Percentiles rank a stretch among this genome's conserved stretches.
Evolutionary conservation across 768 basidiomycete genomes (phyloP).

Genomic region (Gloeophyllum trabeum): DNA sequence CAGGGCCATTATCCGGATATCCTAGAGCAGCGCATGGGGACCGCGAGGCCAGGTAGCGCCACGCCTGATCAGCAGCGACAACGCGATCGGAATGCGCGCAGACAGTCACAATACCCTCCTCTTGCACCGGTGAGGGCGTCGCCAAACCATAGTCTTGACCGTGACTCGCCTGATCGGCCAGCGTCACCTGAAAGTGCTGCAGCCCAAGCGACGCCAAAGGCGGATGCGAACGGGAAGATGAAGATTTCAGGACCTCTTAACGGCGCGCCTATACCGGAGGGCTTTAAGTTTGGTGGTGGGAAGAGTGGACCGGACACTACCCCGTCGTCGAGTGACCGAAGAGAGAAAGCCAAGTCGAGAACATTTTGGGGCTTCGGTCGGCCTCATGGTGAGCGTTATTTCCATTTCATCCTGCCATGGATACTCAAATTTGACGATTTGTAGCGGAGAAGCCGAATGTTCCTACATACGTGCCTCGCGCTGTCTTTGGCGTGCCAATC

Average conservation of each 20-base stretch:
- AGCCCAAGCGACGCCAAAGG: conserved; percentile 35
- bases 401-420: not conserved
- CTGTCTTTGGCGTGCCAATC: conserved; percentile 83
- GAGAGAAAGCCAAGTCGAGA: conserved; percentile 87
- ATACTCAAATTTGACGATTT: not conserved
- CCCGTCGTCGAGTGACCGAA: conserved; percentile 42
- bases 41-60: conserved; percentile 25
- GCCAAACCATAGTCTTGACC: conserved; percentile 26
- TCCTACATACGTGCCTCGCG: conserved; percentile 38
- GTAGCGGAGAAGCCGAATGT: conserved; percentile 22
- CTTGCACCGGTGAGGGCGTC: conserved; percentile 38
- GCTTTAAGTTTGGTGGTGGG: conserved; percentile 76
- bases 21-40: conserved; percentile 24
- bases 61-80: conserved; percentile 38
- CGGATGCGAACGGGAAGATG: conserved; percentile 47
- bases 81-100: conserved; percentile 40
- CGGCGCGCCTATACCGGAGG: conserved; percentile 75
- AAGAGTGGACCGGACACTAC: conserved; percentile 15
- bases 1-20: conserved; percentile 72
- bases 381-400: conserved; percentile 14
- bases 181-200: conserved; percentile 39
- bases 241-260: conserved; percentile 88
- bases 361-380: conserved; percentile 90
- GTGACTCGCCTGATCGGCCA: conserved; percentile 17
- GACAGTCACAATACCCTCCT: conserved; percentile 57